A percentile compares a stretch with the other conserved stretches of the same genome.
These are phyloP conservation scores for Naganishia friedmannii DNA, from an alignment of 768 basidiomycete genomes.

Conservation along the genomic window DNA sequence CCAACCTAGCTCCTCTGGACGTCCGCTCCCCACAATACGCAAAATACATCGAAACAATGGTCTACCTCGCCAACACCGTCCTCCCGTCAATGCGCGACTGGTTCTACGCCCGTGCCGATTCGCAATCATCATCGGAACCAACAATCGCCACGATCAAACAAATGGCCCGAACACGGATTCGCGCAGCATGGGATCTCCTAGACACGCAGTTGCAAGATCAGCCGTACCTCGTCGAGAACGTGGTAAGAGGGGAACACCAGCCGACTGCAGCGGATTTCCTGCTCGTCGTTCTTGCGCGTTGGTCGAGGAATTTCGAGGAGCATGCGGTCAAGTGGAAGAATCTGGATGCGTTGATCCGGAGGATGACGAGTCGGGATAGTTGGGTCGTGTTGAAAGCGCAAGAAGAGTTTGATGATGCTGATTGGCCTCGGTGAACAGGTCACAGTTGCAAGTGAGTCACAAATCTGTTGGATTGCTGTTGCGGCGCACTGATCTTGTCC, in stretches of 20 bases:
- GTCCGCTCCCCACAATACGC: conserved; percentile 14
- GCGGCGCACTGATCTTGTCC: neutral
- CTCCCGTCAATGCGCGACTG: conserved; percentile 30
- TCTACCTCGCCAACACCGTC: conserved; percentile 27
- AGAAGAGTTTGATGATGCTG: neutral
- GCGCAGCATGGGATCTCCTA: conserved; percentile 5
- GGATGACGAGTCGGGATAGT: conserved; percentile 18
- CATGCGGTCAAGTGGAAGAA: conserved; percentile 16
- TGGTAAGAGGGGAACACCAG: conserved; percentile 1
- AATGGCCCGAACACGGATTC: neutral
- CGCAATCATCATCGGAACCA: neutral
- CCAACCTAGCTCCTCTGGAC: conserved; percentile 22
- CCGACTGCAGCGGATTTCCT: conserved; percentile 7
- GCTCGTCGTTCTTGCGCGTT: conserved; percentile 9
- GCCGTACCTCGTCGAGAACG: conserved; percentile 21
- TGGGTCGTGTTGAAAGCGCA: neutral
- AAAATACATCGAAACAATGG: conserved; percentile 29
- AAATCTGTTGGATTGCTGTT: neutral
- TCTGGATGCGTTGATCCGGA: neutral
- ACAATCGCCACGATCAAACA: neutral
- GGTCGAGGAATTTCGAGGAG: conserved; percentile 13
- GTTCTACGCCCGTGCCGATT: conserved; percentile 31
- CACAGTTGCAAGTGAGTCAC: neutral
- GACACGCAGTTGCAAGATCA: conserved; percentile 5
- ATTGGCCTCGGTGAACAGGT: neutral